Percentiles rank a stretch among this genome's conserved stretches.
phyloP scores from a whole-genome alignment of 2,329 filamentous ascomycete genomes.

The Ascochyta koolunga region DNA sequence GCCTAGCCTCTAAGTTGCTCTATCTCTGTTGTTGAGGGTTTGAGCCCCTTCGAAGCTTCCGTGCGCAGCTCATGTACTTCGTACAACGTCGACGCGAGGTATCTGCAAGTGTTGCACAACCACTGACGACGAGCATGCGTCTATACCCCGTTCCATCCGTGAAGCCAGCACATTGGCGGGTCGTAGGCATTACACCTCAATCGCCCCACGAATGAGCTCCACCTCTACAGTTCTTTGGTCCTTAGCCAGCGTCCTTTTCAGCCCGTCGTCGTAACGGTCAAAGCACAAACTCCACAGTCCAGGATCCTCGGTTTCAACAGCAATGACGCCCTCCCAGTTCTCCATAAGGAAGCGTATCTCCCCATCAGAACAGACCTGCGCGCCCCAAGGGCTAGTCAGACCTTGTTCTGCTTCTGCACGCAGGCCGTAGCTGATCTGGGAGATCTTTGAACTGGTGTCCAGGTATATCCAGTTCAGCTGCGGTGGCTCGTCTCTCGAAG shows the following conservation, averaged over 20 bases:
- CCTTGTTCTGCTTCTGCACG: constrained; percentile 65
- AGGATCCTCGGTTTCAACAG: constrained; percentile 56
- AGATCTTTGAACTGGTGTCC: constrained; percentile 59
- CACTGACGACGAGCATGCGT: not conserved
- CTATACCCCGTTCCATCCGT: not conserved
- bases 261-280: constrained; percentile 52
- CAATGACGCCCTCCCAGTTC: constrained; percentile 61
- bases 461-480: constrained; percentile 72
- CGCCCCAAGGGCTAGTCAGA: constrained; percentile 47
- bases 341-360: constrained; percentile 61
- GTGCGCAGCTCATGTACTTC: not conserved
- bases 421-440: constrained; percentile 53
- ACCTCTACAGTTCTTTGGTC: constrained; percentile 24
- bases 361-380: constrained; percentile 76
- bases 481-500: constrained; percentile 58
- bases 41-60: not conserved
- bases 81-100: not conserved
- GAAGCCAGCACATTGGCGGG: not conserved
- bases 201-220: constrained; percentile 22
- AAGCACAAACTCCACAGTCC: constrained; percentile 59
- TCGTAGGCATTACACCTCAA: constrained; percentile 4
- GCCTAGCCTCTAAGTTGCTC: not conserved
- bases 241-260: constrained; percentile 44
- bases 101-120: not conserved
- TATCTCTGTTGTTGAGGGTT: not conserved